Evolutionary conservation across 176 grass and related monocot species (phyloP).

Genomic region (Cenchrus purpureus): DNA sequence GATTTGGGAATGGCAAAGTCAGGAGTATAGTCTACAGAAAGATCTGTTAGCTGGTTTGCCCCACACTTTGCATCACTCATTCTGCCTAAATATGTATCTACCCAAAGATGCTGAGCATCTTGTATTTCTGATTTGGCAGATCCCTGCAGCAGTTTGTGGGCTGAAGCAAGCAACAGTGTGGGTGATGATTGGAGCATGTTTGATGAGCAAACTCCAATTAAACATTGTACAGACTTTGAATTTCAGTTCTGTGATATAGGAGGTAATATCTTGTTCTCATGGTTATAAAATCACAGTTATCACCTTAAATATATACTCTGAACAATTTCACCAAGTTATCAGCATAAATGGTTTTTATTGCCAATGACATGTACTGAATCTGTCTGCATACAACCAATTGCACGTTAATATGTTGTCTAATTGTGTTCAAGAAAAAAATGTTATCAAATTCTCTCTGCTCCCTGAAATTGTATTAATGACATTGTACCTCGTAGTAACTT

Average conservation of each 20-base stretch:
- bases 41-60: slow-evolving; percentile 66
- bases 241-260: slow-evolving; percentile 62
- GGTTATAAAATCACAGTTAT: not conserved
- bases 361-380: not conserved
- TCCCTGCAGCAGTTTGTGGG: slow-evolving; percentile 66
- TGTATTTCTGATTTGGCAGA: slow-evolving; percentile 50
- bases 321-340: slow-evolving; percentile 4
- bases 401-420: not conserved
- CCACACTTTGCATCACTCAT: slow-evolving; percentile 11
- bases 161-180: slow-evolving; percentile 50
- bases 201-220: slow-evolving; percentile 93
- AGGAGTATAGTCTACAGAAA: slow-evolving; percentile 65
- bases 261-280: slow-evolving; percentile 52
- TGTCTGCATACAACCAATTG: not conserved
- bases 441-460: not conserved
- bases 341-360: slow-evolving; percentile 20
- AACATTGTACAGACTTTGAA: slow-evolving; percentile 79
- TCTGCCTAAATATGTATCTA: slow-evolving; percentile 2
- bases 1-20: slow-evolving; percentile 75
- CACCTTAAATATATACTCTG: not conserved
- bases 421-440: not conserved
- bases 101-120: not conserved
- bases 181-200: slow-evolving; percentile 65
- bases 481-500: not conserved
- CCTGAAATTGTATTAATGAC: slow-evolving; percentile 4